A percentile compares a stretch with the other conserved stretches of the same genome.
Evolutionary conservation across 148 eudicot species (phyloP).

Genomic region (Chenopodium formosanum): DNA sequence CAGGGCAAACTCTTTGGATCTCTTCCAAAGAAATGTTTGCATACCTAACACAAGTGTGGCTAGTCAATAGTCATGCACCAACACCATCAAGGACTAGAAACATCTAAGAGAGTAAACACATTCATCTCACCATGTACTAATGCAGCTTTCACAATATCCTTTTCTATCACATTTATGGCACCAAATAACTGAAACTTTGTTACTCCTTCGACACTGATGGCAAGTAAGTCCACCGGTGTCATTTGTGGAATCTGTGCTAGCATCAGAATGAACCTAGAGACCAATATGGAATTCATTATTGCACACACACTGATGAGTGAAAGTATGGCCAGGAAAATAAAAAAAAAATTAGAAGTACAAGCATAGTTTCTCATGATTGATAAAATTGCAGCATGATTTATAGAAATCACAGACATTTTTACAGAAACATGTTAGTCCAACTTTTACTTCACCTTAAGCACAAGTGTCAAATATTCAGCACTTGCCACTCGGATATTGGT

Average conservation of each 20-base stretch:
- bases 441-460: no score
- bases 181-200: conserved; percentile 52
- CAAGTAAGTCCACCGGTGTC: conserved; percentile 68
- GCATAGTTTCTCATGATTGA: no score
- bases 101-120: conserved; percentile 7
- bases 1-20: conserved; percentile 78
- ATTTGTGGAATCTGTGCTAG: conserved; percentile 62
- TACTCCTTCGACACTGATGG: conserved; percentile 77
- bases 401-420: no score
- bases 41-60: conserved; percentile 49
- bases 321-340: conserved; percentile 6
- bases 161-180: conserved; percentile 88
- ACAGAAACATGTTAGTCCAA: no score
- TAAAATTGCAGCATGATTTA: no score
- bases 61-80: conserved; percentile 20
- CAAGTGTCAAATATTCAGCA: no score
- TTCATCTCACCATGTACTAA: conserved; percentile 69
- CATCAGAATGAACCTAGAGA: conserved; percentile 68
- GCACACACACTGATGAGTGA: neutral
- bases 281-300: conserved; percentile 15
- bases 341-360: neutral
- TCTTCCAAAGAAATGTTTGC: conserved; percentile 63
- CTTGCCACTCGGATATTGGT: no score
- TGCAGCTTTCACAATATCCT: conserved; percentile 84
- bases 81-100: neutral